These are phyloP conservation scores for Phytopythium ostracodes DNA, from an alignment of 352 stramenopile genomes.

Conservation along the genomic window DNA sequence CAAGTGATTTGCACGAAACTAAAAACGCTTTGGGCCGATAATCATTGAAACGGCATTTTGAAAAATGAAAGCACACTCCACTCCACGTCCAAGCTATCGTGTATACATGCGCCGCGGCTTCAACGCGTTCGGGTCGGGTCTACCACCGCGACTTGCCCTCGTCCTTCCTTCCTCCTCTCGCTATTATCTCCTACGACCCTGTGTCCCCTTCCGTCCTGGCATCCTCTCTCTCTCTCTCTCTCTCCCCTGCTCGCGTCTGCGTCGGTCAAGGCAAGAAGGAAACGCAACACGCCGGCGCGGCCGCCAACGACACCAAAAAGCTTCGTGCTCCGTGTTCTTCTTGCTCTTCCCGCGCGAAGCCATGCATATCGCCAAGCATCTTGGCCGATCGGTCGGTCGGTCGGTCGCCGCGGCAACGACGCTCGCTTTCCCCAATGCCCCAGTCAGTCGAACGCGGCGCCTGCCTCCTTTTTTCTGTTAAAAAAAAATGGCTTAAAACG, in stretches of 20 bases:
- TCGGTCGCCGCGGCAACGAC: too few species aligned
- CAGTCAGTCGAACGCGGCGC: background rate
- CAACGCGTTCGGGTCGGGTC: background rate
- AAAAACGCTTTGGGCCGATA: too few species aligned
- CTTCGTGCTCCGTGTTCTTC: background rate
- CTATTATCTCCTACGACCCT: slow-evolving; percentile 3
- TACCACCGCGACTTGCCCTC: background rate
- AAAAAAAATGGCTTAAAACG: slow-evolving; percentile 75
- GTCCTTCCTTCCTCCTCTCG: slow-evolving; percentile 1
- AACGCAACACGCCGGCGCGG: background rate
- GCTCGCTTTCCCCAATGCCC: background rate
- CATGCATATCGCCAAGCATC: too few species aligned
- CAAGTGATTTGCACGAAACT: too few species aligned
- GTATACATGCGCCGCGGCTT: slow-evolving; percentile 3
- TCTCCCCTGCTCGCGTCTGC: too few species aligned
- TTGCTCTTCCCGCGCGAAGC: background rate
- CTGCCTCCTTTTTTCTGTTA: background rate
- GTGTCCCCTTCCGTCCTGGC: background rate
- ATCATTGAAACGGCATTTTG: too few species aligned
- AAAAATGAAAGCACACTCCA: background rate
- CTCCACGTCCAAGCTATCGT: background rate
- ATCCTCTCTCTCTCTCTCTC: background rate
- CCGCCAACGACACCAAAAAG: background rate
- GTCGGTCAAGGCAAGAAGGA: background rate
- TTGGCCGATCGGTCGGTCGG: background rate